These are phyloP conservation scores for Linnemannia hyalina DNA, from an alignment of 192 early-diverging fungal genomes.

Conservation along the genomic window DNA sequence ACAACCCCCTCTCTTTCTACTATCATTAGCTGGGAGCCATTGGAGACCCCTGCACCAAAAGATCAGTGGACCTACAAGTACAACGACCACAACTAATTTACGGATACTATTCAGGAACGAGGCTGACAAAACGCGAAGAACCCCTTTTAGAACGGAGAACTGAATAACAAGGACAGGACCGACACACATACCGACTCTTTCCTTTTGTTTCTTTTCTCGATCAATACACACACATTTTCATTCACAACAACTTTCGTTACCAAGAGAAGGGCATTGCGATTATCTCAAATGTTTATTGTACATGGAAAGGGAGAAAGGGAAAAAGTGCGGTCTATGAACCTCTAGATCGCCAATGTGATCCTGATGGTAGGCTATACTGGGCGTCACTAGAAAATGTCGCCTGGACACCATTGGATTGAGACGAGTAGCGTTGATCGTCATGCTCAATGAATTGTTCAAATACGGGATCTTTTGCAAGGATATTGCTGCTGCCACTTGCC, in stretches of 20 bases:
- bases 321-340: constrained; percentile 11
- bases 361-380: constrained; percentile 17
- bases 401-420: constrained; percentile 8
- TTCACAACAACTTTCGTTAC: not conserved
- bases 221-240: not conserved
- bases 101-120: not conserved
- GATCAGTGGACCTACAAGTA: constrained; percentile 87
- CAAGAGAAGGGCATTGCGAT: not conserved
- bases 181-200: not conserved
- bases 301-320: not conserved
- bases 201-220: not conserved
- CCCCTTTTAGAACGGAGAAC: not conserved
- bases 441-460: constrained; percentile 45
- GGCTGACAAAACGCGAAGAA: not conserved
- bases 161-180: not conserved
- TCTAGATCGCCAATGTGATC: constrained; percentile 39
- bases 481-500: constrained; percentile 62
- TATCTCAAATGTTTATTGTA: constrained; percentile 4
- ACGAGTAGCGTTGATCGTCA: constrained; percentile 7
- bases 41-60: constrained; percentile 81
- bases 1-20: not conserved
- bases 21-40: constrained; percentile 77
- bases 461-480: constrained; percentile 43
- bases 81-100: constrained; percentile 49
- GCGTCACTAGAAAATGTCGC: constrained; percentile 10